Conservation (phyloP, 768 basidiomycete genomes). For the Neoboletus subvelutipes region DNA sequence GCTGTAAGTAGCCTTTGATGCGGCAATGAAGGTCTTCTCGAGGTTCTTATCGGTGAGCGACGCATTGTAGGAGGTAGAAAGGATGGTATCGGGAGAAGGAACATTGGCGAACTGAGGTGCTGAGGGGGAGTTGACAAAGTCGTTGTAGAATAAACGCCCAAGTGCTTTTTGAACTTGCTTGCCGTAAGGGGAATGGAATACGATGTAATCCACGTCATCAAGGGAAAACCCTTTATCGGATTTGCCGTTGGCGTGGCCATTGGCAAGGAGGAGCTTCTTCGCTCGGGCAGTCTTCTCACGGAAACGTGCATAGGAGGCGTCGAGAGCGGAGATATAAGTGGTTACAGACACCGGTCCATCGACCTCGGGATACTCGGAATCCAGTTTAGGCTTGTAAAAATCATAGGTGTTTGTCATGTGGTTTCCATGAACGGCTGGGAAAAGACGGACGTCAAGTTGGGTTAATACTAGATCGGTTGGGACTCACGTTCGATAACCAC, state of each 20-base stretch:
- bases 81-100: slow-evolving; percentile 67
- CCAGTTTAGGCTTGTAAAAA: slow-evolving; percentile 97
- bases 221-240: slow-evolving; percentile 57
- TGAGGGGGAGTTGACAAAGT: slow-evolving; percentile 80
- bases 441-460: slow-evolving; percentile 8
- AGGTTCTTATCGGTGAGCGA: slow-evolving; percentile 92
- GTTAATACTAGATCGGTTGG: not conserved
- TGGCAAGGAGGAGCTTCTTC: slow-evolving; percentile 44
- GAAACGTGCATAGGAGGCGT: slow-evolving; percentile 84
- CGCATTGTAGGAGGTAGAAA: slow-evolving; percentile 62
- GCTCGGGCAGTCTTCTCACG: slow-evolving; percentile 74
- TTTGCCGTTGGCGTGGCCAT: slow-evolving; percentile 37
- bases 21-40: slow-evolving; percentile 90
- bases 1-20: slow-evolving; percentile 73
- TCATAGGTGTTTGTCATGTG: slow-evolving; percentile 99
- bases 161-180: slow-evolving; percentile 98
- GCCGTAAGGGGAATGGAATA: slow-evolving; percentile 98
- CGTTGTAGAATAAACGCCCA: slow-evolving; percentile 88
- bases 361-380: slow-evolving; percentile 94
- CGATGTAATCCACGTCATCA: slow-evolving; percentile 84
- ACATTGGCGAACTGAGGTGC: slow-evolving; percentile 68
- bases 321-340: slow-evolving; percentile 92
- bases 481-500: slow-evolving; percentile 90
- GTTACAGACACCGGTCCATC: slow-evolving; percentile 96
- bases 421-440: slow-evolving; percentile 87